Evolutionary conservation across 169 alveolate species (phyloP), one percentile per base, ranked within the genome.

Genomic region (Toxoplasma gondii): DNA sequence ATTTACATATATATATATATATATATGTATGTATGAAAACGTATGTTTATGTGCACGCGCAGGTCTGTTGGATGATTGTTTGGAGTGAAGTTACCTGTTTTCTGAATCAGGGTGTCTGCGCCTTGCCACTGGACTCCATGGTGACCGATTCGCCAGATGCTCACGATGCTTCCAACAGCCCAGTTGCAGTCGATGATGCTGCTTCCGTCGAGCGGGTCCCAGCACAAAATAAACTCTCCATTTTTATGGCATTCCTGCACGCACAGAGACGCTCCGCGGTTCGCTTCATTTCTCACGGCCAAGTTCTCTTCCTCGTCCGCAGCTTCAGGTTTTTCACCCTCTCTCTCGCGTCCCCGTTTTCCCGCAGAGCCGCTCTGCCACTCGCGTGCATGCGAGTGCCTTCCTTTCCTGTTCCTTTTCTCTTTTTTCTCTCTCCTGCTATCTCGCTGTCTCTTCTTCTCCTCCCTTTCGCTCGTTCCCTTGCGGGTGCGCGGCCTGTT

Each of bases 181-280:
- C 97, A 97, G 95, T 97, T 98, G 87, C 98, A 93, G 74, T 97
- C 98, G 80, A 98, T 96, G 41, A 98, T 97, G 74, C 98, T 97
- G 86, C 97, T 95, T 54, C 98, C 99, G 88, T 98, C 99, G 67
- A 98, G 95, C 4, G 99, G 99, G 91, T 98, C 99, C 95, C 97
- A 97, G 81, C 98, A 97, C 12, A 98, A 98, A 19, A 96, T 96
- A 87, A 96, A 96, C 43, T 95, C 87, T 0, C 97, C 98, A 9
- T 95, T 95, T 31, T 95, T 95, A 54, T 92, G 83, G 43, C 88
- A 70, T 69, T 94, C 96, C 96, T 92, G 92, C 41, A 84, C 43
- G 80, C 38, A 16, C 41, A 88, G 36, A 19, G 29, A 64, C 27
- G 12, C 43, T 36, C 41, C 24, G 92, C 31, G 45, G 4, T 49